These are phyloP conservation scores for Phtheirospermum japonicum DNA, from an alignment of 257 asterid species.

Conservation along the genomic window DNA sequence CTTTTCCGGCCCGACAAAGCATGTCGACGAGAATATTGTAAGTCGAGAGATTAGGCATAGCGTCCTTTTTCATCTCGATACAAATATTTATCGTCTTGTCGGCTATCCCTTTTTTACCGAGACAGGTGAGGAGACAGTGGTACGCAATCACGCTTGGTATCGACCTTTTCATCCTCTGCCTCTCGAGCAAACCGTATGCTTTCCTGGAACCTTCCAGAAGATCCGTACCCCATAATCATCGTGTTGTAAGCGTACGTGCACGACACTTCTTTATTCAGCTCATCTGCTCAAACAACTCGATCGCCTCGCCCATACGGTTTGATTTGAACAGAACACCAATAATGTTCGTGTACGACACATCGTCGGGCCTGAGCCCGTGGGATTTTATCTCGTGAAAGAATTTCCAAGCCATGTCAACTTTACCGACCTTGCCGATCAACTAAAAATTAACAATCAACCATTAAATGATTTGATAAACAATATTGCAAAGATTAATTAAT, in stretches of 20 bases:
- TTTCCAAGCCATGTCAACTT: constrained; percentile 93
- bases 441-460: no score
- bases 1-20: no score
- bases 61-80: constrained; percentile 81
- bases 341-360: constrained; percentile 87
- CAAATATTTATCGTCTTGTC: constrained; percentile 69
- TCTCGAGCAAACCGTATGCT: constrained; percentile 76
- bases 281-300: constrained; percentile 85
- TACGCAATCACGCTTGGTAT: constrained; percentile 89
- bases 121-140: constrained; percentile 74
- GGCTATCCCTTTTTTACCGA: constrained; percentile 60
- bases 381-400: constrained; percentile 85
- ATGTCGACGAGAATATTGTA: no score
- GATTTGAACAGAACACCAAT: constrained; percentile 83
- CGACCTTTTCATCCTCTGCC: constrained; percentile 84
- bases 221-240: constrained; percentile 95
- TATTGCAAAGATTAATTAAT: no score
- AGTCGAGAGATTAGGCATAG: constrained; percentile 88
- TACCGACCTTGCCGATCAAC: constrained; percentile 90
- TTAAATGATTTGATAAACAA: no score
- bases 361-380: constrained; percentile 73
- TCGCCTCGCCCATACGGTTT: constrained; percentile 65
- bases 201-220: constrained; percentile 76
- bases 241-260: constrained; percentile 96
- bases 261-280: constrained; percentile 60